Conservation (phyloP, 139 green algal species). For the Edaphochlamys debaryana region DNA sequence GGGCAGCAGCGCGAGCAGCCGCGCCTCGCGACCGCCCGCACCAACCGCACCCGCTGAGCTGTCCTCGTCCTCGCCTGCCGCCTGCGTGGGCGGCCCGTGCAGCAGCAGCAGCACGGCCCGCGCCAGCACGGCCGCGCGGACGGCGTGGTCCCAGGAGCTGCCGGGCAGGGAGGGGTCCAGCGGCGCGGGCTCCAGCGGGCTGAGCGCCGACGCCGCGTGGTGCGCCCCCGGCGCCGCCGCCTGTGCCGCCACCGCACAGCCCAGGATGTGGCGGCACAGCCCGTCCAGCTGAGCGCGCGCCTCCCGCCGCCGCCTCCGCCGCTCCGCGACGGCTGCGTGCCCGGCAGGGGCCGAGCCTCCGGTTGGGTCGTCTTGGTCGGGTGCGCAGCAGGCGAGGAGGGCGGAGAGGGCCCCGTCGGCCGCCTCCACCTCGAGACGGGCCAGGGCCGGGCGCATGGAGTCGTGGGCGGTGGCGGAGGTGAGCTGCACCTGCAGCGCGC, state of each 20-base stretch:
- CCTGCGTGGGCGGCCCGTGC: background rate
- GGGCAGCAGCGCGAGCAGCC: conserved; percentile 8
- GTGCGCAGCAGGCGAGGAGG: background rate
- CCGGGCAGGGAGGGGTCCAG: conserved; percentile 21
- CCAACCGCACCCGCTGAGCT: background rate
- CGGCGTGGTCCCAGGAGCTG: conserved; percentile 36
- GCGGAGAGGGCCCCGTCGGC: conserved; percentile 1
- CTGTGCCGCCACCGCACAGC: background rate
- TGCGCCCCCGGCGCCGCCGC: background rate
- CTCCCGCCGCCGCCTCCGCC: background rate
- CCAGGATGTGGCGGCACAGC: conserved; percentile 8
- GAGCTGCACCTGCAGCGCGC: conserved; percentile 11
- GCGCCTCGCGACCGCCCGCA: background rate
- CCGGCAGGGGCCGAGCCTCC: background rate
- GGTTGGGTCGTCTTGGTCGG: no score
- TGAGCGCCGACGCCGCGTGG: background rate
- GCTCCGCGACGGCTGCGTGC: background rate
- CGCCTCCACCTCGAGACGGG: conserved; percentile 21
- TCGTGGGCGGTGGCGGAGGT: conserved; percentile 32
- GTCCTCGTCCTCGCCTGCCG: background rate
- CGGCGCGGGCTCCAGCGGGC: conserved; percentile 7
- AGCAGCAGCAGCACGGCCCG: conserved; percentile 5
- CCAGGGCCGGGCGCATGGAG: conserved; percentile 21
- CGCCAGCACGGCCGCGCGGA: conserved; percentile 19
- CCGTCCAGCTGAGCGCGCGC: background rate